Base-by-base conservation (phyloP, 805 yeast genomes). In the Myxozyma sirexii region DNA sequence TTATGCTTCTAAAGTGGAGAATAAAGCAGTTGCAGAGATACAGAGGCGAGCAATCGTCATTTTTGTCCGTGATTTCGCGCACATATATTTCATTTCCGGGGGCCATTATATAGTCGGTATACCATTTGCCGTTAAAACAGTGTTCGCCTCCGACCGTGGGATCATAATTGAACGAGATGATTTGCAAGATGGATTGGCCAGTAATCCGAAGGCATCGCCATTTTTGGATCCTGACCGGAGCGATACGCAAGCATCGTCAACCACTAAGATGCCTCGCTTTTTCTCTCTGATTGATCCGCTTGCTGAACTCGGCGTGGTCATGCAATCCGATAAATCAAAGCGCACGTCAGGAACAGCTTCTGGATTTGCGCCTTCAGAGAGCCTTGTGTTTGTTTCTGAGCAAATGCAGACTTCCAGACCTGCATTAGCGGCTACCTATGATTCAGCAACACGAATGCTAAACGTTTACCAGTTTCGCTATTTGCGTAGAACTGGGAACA, bases 201-300 rank as follows among this genome's bases (percentile, higher is more conserved):
- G 42, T 8, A 13, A 17, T 38, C 19, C 19, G 21, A 4, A 13
- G n/a, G n/a, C 35, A 5, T 15, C 44, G 7, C 3, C 4, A 12
- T 21, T 26, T 29, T 13, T 26, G 27, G 35, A 35, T 41, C 21
- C 26, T 13, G 33, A 47, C 21, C 41, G 27, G 15, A 15, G 38
- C 5, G 29, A 19, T 27, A 15, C 7, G 17, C 48, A 44, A 33
- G 17, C 27, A 19, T n/a, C 38, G 19, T 2, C 51, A 31, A 10
- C 38, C 8, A 23, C 27, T 3, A 33, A 31, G 37, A 57, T 56
- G 26, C 71, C 70, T 2, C 72, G 76, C 54, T 87, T 88, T 65
- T 76, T 90, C 54, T 84, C 96, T 0, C 70, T 90, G 59, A 79
- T 84, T 0, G 96, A 89, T 69, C 93, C 96, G 0, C 74, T 87